These are phyloP conservation scores for Tricholoma hemisulphureum DNA, from an alignment of 768 basidiomycete species.

Conservation along the genomic window DNA sequence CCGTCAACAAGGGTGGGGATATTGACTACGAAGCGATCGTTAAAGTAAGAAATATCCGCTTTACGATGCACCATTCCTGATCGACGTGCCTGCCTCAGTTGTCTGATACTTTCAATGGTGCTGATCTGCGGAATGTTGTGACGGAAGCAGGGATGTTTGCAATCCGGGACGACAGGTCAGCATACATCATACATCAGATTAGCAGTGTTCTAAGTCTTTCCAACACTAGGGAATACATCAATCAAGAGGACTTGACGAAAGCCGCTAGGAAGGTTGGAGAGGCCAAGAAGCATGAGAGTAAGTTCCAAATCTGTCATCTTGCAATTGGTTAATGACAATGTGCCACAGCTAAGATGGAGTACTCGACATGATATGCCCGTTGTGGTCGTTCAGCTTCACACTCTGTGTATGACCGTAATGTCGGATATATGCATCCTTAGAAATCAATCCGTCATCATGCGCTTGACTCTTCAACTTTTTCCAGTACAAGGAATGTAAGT, in stretches of 20 bases:
- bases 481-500: no score
- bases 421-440: background rate
- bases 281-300: constrained; percentile 97
- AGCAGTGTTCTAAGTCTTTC: background rate
- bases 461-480: no score
- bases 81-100: constrained; percentile 43
- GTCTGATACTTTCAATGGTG: constrained; percentile 93
- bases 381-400: constrained; percentile 3
- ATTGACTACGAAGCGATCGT: constrained; percentile 99
- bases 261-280: constrained; percentile 94
- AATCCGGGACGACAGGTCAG: constrained; percentile 89
- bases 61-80: background rate
- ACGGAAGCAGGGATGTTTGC: constrained; percentile 99
- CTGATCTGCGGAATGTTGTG: constrained; percentile 91
- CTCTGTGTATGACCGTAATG: background rate
- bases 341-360: constrained; percentile 52
- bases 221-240: constrained; percentile 70
- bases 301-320: constrained; percentile 28
- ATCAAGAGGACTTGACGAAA: constrained; percentile 95
- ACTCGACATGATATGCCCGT: constrained; percentile 34
- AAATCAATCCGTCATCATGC: no score
- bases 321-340: background rate
- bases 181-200: background rate
- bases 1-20: constrained; percentile 92
- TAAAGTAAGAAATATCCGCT: constrained; percentile 52